phyloP scores from a whole-genome alignment of 1,284 basidiomycete species.

The Tetrapyrgos nigripes region DNA sequence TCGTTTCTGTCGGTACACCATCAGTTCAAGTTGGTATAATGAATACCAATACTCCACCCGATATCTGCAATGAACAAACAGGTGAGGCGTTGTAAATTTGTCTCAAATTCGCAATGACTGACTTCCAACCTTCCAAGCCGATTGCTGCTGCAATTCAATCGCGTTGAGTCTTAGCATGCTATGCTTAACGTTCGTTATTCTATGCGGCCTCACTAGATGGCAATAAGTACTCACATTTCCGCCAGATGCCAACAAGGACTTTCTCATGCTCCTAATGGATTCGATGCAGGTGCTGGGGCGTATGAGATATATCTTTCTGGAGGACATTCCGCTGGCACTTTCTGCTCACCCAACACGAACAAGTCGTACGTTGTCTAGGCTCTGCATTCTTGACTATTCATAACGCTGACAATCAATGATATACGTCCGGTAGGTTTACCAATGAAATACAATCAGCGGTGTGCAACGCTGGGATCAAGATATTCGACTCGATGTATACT shows the following conservation, averaged over 20 bases:
- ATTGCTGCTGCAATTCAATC: constrained; percentile 37
- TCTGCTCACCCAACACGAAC: constrained; percentile 28
- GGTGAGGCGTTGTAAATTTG: constrained; percentile 4
- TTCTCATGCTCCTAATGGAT: constrained; percentile 6
- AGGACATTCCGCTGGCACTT: background rate
- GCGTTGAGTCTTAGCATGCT: constrained; percentile 38
- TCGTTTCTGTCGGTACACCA: background rate
- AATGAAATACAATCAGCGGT: constrained; percentile 23
- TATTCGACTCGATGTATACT: constrained; percentile 26
- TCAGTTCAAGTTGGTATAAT: constrained; percentile 24
- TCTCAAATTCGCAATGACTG: background rate
- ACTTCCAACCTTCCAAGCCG: constrained; percentile 13
- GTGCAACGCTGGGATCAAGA: constrained; percentile 27
- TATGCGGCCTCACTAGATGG: too few relatives aligned
- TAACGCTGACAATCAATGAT: background rate
- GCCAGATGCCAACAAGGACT: constrained; percentile 19
- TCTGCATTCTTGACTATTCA: background rate
- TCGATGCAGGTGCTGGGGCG: constrained; percentile 8
- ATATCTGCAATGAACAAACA: constrained; percentile 33
- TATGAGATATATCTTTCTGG: constrained; percentile 13
- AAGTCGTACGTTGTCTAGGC: constrained; percentile 17
- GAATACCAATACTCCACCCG: constrained; percentile 29
- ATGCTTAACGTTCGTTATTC: constrained; percentile 32
- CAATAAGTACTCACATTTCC: too few relatives aligned
- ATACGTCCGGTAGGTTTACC: constrained; percentile 18